These are phyloP conservation scores for Lichtheimia ramosa DNA, from an alignment of 371 early-diverging fungal species.

Conservation along the genomic window DNA sequence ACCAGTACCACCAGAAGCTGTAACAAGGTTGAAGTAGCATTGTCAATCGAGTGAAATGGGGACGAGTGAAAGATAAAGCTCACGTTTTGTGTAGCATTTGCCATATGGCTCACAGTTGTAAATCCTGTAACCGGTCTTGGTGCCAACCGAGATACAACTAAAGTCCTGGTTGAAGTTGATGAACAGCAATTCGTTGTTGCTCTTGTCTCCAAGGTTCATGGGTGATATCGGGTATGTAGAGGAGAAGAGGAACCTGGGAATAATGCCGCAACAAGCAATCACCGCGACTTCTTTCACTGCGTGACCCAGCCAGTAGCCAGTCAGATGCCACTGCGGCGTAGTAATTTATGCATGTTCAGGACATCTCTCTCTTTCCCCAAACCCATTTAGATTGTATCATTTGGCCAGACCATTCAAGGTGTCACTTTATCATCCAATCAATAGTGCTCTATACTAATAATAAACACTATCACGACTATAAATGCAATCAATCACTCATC, in stretches of 20 bases:
- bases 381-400: too few relatives aligned
- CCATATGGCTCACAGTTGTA: slow-evolving; percentile 97
- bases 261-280: too few relatives aligned
- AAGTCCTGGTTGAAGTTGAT: slow-evolving; percentile 95
- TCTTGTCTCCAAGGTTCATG: slow-evolving; percentile 19
- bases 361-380: too few relatives aligned
- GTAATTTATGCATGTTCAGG: too few relatives aligned
- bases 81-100: slow-evolving; percentile 83
- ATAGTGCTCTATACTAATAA: too few relatives aligned
- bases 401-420: too few relatives aligned
- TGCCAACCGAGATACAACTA: slow-evolving; percentile 88
- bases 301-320: too few relatives aligned
- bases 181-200: slow-evolving; percentile 59
- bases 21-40: not conserved
- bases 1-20: slow-evolving; percentile 85
- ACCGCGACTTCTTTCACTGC: too few relatives aligned
- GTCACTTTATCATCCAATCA: too few relatives aligned
- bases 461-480: too few relatives aligned
- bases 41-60: not conserved
- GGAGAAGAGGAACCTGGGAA: not conserved
- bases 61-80: slow-evolving; percentile 1
- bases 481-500: too few relatives aligned
- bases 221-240: not conserved
- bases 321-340: too few relatives aligned
- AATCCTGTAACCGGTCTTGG: slow-evolving; percentile 83